Base-by-base conservation (phyloP, 2,329 filamentous ascomycete species). In the Beauveria australis region DNA sequence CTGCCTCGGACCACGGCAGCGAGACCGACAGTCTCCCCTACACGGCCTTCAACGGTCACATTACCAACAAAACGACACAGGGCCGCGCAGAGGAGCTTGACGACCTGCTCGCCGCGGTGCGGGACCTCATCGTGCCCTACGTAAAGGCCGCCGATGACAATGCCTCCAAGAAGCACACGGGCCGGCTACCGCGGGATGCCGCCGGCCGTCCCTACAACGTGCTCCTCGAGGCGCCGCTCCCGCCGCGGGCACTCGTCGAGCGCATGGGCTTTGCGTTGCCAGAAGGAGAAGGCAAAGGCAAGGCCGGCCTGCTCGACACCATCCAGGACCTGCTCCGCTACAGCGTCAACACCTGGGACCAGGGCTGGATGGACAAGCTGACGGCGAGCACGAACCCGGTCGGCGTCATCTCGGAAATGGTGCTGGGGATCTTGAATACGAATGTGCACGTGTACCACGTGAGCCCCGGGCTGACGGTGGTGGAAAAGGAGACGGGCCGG, bases 331-430 rank as follows among this genome's bases (percentile, higher is more conserved):
- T 97, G 22, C 79, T 97, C 46, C 81, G 83, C 64, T 92, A 95
- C 74, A 94, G 89, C 69, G 93, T 97, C 69, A 99, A 99, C 75
- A 97, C 93, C 16, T 97, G 92, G 90, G 89, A 96, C 70, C 92
- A 96, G 74, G 93, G 93, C 12, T 99, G 97, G 74, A 76, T 97
- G 69, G 92, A 97, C 75, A 97, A 99, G 76, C 79, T 97, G 22
- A 97, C 97, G 73, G 85, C 89, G n/a, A 88, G 87, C 64, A 95
- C 90, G 40, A 94, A 94, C 70, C 88, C 93, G 83, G 88, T 93
- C 12, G 93, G 93, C n/a, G 82, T 97, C 0, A 85, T 89, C 18
- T 88, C 91, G 1, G 94, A 97, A 69, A 78, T 97, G 62, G 79
- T 97, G 8, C 83, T 97, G 28, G 87, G 89, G 0, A 83, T 89